Evolutionary conservation across 1,284 basidiomycete genomes (phyloP), one percentile per base, ranked within the genome.

Genomic region (Marasmius sp.): DNA sequence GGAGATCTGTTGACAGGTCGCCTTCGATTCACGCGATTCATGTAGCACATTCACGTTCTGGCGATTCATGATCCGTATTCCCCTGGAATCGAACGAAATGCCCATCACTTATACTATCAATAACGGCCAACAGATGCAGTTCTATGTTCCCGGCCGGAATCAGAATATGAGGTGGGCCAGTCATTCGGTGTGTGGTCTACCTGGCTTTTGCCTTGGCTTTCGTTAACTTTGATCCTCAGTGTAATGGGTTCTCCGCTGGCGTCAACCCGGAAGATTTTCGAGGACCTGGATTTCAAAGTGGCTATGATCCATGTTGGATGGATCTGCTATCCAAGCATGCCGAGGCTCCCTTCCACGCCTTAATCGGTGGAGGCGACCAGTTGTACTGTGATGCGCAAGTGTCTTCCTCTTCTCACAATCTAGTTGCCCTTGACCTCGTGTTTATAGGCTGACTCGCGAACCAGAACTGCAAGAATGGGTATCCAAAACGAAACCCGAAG

Each of bases 151-250:
- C 0, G 92, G 88, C 1, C 74, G 82, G 34, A 79, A 82, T 18
- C 89, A 97, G 73, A 96, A 98, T 72, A 91, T 99, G 87, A 85
- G 93, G 65, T 95, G 93, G 91, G 91, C 94, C 11, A 84, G 90
- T 8, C 88, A 97, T 76, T 94, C 92, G 38, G 91, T 92, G 68
- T 62, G 85, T 74, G 14, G 47, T n/a, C 11, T 7, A 57, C 39
- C 39, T 45, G 18, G 12, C 16, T 39, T 36, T 39, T 41, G n/a
- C 20, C 12, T 57, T 54, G 48, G 14, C 36, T 27, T 7, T 37
- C 52, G 58, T 18, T 18, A 33, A 43, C 34, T 34, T 6, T 64
- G 36, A 8, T 64, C n/a, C 64, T 10, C 52, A 92, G 87, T 93
- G 92, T 69, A 94, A 93, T 65, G 92, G 92, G 0, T 93, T 94